Base-by-base conservation (phyloP, 768 basidiomycete species). In the Leucocoprinus leucothites region DNA sequence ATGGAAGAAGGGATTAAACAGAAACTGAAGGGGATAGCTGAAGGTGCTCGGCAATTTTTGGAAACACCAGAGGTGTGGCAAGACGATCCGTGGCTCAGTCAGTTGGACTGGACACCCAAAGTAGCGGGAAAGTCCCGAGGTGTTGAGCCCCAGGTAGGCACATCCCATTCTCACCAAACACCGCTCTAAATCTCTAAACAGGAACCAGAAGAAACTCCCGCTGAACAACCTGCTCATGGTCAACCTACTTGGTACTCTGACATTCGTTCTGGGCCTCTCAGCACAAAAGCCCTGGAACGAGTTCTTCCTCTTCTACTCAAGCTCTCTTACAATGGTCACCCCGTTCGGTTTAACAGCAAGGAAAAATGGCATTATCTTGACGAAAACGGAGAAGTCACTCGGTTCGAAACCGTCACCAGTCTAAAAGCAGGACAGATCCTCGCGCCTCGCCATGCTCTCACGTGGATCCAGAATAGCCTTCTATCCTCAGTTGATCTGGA, bases 101-200 rank as follows among this genome's bases (percentile, higher is more conserved):
- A 99, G 67, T 75, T 98, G 55, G 95, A 99, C 66, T 98, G 97
- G 97, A 86, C 91, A 1, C 91, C 91, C 1, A 98, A 98, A 68
- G 75, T 79, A 5, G 85, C 83, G 0, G 79, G 82, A 35, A 84
- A 84, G 66, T 84, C 86, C 8, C 75, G 90, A 64, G 89, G 89
- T 0, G 61, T 71, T 24, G 18, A 42, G 2, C 28, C 28, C 5
- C 48, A 50, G 38, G 41, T 53, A 54, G 6, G 58, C 59, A 24
- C 62, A 62, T 58, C 63, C n/a, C n/a, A n/a, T n/a, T n/a, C n/a
- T n/a, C n/a, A n/a, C n/a, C n/a, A n/a, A n/a, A n/a, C n/a, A n/a
- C 40, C 48, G 47, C 11, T 9, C 54, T 18, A 19, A 21, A 11
- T 3, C 25, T 9, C 24, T 9, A 26, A 11, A 26, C 9, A n/a